Base-by-base conservation (phyloP, 108 stramenopile species). In the Skeletonema costatum region DNA sequence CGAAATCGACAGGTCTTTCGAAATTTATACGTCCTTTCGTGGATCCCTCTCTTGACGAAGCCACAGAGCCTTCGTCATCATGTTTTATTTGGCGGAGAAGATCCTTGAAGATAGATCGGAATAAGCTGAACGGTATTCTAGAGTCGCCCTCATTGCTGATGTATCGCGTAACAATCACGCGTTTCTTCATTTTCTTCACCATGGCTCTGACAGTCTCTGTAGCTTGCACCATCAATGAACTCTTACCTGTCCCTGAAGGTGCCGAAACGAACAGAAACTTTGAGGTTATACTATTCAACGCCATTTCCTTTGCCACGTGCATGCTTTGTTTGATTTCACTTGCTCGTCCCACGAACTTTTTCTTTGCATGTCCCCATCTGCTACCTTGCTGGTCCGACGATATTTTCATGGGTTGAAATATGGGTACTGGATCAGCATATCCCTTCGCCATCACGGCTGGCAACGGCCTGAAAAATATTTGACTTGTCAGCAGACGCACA, bases 391-490 rank as follows among this genome's bases (percentile, higher is more conserved):
- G 14, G 29, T 56, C 53, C 1, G 21, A 29, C 7, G 53, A 56
- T n/a, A 65, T 85, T 4, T 87, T 39, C 17, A 92, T 53, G 14
- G 92, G 89, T 61, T 88, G 88, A 71, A 90, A 90, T 36, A 90
- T 89, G 14, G 92, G 84, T 0, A 92, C 92, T 31, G 88, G 92
- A 29, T 88, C 86, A 6, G 61, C 74, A 76, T 90, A 92, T 5
- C 92, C 92, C 69, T 92, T 92, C 17, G 92, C 89, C 11, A 64
- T 59, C 19, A 92, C 86, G 41, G 91, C 72, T 32, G 86, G 78
- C 14, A 89, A 60, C 12, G 88, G 76, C 53, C 86, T 85, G 71
- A 92, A 92, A 33, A 61, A 86, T 41, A 77, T 74, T 30, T 81
- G 39, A 32, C 71, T 77, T 17, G 89, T 87, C 31, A 85, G 74